Percentiles rank a stretch among this genome's conserved stretches.
Conservation (phyloP, 257 asterid genomes). For the Rubia yunnanensis region DNA sequence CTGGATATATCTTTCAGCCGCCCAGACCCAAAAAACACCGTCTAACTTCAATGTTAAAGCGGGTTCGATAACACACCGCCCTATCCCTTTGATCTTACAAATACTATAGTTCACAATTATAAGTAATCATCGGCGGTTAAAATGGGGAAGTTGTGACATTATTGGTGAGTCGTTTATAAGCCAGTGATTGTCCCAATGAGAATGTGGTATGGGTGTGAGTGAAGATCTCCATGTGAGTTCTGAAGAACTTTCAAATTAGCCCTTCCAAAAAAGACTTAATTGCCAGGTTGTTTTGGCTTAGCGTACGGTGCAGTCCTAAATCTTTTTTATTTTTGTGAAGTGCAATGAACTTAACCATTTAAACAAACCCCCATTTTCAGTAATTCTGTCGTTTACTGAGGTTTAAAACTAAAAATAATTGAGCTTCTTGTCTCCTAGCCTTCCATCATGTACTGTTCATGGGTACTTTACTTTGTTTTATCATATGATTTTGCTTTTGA, state of each 20-base stretch:
- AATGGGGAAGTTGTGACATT: background rate
- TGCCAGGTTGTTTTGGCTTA: slow-evolving; percentile 21
- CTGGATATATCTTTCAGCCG: too few relatives aligned
- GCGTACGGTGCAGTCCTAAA: slow-evolving; percentile 1
- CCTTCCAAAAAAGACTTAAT: background rate
- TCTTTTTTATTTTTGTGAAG: slow-evolving; percentile 1
- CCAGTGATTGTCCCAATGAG: background rate
- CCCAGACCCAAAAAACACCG: too few relatives aligned
- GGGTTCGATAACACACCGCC: too few relatives aligned
- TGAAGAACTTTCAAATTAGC: background rate
- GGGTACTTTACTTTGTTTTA: background rate
- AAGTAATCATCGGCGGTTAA: background rate
- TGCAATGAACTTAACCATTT: slow-evolving; percentile 9
- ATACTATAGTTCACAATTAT: too few relatives aligned
- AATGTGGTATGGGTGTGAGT: background rate
- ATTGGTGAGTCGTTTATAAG: background rate
- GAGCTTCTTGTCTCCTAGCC: slow-evolving; percentile 6
- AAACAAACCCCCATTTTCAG: background rate
- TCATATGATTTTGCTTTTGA: background rate
- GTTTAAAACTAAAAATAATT: background rate
- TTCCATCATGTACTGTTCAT: background rate
- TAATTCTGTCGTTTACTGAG: background rate
- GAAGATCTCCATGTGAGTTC: slow-evolving; percentile 20
- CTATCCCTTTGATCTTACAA: too few relatives aligned
- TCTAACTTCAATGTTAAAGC: too few relatives aligned